Evolutionary conservation across 2,329 filamentous ascomycete species (phyloP).

Genomic region (Bipolaris oryzae): DNA sequence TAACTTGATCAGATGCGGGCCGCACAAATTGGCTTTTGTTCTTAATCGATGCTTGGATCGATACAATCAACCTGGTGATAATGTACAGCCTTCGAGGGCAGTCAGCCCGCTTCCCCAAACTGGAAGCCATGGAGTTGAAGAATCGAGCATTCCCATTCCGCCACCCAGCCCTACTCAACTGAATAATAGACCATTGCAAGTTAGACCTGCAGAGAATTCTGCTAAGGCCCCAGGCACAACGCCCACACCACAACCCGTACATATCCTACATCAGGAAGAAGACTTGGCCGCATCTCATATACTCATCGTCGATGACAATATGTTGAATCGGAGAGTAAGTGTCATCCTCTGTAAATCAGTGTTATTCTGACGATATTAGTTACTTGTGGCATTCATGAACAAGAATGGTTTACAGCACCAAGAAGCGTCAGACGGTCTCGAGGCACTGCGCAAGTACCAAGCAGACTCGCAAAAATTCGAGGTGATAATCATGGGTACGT

Average conservation of each 20-base stretch:
- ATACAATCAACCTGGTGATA: slow-evolving; percentile 30
- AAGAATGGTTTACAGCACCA: slow-evolving; percentile 29
- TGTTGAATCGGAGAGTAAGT: slow-evolving; percentile 46
- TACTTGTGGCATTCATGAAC: slow-evolving; percentile 42
- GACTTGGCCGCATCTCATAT: slow-evolving; percentile 20
- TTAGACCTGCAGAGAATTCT: neutral
- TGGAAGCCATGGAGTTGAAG: neutral
- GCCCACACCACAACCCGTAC: neutral
- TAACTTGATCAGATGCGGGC: slow-evolving; percentile 35
- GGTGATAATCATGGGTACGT: slow-evolving; percentile 43
- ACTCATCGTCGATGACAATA: slow-evolving; percentile 50
- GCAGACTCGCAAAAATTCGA: slow-evolving; percentile 20
- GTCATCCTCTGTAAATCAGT: too few species aligned
- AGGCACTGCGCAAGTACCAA: slow-evolving; percentile 39
- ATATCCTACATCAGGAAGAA: neutral
- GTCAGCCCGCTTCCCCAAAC: neutral
- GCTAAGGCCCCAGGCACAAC: neutral
- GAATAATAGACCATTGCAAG: neutral
- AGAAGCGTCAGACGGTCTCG: slow-evolving; percentile 42
- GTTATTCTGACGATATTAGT: slow-evolving; percentile 23
- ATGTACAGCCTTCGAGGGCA: slow-evolving; percentile 7
- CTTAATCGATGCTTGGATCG: slow-evolving; percentile 40
- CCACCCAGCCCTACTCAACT: neutral
- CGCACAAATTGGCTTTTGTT: slow-evolving; percentile 40
- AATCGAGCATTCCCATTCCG: neutral